Conservation (phyloP, 2,329 filamentous ascomycete species). For the Pseudogymnoascus sp. region DNA sequence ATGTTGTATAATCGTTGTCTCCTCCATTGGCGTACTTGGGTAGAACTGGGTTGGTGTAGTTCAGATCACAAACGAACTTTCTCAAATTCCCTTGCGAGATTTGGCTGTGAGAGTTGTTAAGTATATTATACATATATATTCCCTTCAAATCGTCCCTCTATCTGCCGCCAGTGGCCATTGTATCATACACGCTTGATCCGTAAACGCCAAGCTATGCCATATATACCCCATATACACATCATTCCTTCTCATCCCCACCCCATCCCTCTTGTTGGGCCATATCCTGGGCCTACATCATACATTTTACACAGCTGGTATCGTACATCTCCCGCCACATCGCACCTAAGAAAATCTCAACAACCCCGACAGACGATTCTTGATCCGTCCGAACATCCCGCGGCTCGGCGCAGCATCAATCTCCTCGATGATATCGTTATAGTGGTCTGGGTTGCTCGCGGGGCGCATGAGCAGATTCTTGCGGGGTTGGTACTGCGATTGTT, state of each 20-base stretch:
- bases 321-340: slow-evolving; percentile 13
- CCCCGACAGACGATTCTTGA: slow-evolving; percentile 48
- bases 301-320: neutral
- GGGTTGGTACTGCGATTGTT: slow-evolving; percentile 32
- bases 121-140: neutral
- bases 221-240: slow-evolving; percentile 14
- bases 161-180: neutral
- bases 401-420: slow-evolving; percentile 57
- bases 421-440: slow-evolving; percentile 51
- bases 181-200: slow-evolving; percentile 8
- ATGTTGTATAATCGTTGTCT: no score
- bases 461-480: slow-evolving; percentile 42
- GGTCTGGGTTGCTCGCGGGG: slow-evolving; percentile 54
- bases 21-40: no score
- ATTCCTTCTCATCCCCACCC: slow-evolving; percentile 11
- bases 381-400: slow-evolving; percentile 42
- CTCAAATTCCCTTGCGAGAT: no score
- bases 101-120: no score
- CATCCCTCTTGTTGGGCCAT: neutral
- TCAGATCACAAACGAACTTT: no score
- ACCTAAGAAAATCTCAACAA: slow-evolving; percentile 46
- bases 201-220: neutral
- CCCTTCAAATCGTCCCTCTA: neutral
- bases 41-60: no score
- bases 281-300: neutral